Conservation (phyloP, 495 filamentous ascomycete genomes). For the Filosporella fistucella region DNA sequence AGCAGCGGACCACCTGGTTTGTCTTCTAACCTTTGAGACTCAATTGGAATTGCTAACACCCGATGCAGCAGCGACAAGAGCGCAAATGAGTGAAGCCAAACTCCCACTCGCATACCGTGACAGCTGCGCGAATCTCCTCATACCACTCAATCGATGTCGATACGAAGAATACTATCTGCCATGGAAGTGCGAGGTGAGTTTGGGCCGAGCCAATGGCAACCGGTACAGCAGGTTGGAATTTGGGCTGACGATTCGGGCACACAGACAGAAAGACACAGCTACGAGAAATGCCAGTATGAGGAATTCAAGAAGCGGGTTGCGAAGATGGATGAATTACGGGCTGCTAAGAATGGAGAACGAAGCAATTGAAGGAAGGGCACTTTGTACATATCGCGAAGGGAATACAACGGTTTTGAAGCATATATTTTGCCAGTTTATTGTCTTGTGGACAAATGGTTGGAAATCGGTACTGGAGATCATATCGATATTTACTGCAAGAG, state of each 20-base stretch:
- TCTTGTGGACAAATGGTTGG: too few relatives aligned
- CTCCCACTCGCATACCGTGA: slow-evolving; percentile 90
- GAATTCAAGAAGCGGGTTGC: slow-evolving; percentile 98
- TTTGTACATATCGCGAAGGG: slow-evolving; percentile 15
- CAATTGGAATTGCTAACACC: slow-evolving; percentile 14
- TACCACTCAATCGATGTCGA: slow-evolving; percentile 93
- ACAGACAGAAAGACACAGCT: slow-evolving; percentile 90
- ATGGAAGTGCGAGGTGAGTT: slow-evolving; percentile 93
- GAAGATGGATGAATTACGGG: slow-evolving; percentile 96
- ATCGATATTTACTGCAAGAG: too few relatives aligned
- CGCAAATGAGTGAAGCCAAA: slow-evolving; percentile 88
- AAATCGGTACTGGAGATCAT: too few relatives aligned
- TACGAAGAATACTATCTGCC: slow-evolving; percentile 88
- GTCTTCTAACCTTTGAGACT: background rate
- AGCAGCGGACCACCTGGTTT: slow-evolving; percentile 27
- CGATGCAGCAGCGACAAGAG: slow-evolving; percentile 61
- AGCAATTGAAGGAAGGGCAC: slow-evolving; percentile 59
- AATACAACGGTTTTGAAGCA: slow-evolving; percentile 5
- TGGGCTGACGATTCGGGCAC: background rate
- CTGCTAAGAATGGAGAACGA: slow-evolving; percentile 76
- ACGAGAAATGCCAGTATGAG: slow-evolving; percentile 98
- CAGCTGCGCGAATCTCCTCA: slow-evolving; percentile 87
- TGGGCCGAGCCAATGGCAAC: background rate
- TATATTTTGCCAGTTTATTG: too few relatives aligned
- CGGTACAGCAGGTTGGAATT: background rate